Evolutionary conservation across 2,329 filamentous ascomycete species (phyloP), one percentile per base, ranked within the genome.

Genomic region (Monascus ruber): DNA sequence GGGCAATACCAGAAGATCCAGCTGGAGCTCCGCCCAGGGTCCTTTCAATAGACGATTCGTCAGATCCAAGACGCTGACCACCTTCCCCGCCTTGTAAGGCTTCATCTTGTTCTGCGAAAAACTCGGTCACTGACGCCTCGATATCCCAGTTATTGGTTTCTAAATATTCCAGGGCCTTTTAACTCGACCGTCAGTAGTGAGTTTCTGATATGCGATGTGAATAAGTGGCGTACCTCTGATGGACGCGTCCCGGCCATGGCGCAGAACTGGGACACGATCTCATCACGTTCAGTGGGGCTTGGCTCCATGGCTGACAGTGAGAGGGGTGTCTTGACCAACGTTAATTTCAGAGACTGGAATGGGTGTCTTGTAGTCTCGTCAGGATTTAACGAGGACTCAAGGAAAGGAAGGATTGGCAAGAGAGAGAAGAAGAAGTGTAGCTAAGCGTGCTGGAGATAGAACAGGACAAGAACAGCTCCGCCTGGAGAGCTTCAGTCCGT

Each of bases 91-190:
- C 61, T 41, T 60, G 53, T 39, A 55, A 42, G 25, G 52, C 53
- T 44, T 66, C 62, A 40, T 66, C 56, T 46, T 68, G 65, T 42
- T 67, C 64, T 28, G 63, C 60, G 54, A 76, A 85, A 64, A 72
- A 83, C 37, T 76, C 72, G 26, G 75, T 70, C 39, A 75, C 72
- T 10, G 81, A 81, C 6, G 69, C 64, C 47, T 73, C 69, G 33
- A 85, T 63, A 52, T 86, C 73, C 80, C 83, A 86, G 47, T 73
- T 65, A 52, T 73, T 78, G 29, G 73, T 71, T 24, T 70, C 66
- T 5, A 89, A 76, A 48, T 83, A 83, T 44, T 80, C 71, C 40
- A 70, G 69, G 35, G 83, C 83, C 82, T 87, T 45, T 26, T 6
- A 24, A 40, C 10, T 6, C 26, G 4, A 5, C 29, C 27, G 11